phyloP scores from a whole-genome alignment of 495 filamentous ascomycete species.

The Astrothelium macrocarpum region DNA sequence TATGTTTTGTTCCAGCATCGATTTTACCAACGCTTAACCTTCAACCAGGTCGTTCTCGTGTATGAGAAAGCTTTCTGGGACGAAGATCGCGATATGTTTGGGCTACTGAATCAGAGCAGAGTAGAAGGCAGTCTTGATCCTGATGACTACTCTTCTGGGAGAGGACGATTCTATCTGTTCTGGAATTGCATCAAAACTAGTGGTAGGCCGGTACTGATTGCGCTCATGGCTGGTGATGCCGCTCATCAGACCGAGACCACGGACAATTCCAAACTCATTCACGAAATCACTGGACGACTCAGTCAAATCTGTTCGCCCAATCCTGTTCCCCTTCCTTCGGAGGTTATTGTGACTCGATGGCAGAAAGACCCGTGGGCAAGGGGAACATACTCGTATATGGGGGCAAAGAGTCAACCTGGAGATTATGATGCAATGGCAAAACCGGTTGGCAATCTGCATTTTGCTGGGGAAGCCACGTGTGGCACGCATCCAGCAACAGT shows the following conservation, averaged over 20 bases:
- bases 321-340: slow-evolving; percentile 62
- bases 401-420: slow-evolving; percentile 63
- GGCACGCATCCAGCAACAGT: slow-evolving; percentile 94
- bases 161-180: slow-evolving; percentile 91
- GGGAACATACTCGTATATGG: slow-evolving; percentile 91
- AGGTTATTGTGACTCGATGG: slow-evolving; percentile 94
- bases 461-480: slow-evolving; percentile 93
- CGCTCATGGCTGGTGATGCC: slow-evolving; percentile 94
- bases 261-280: slow-evolving; percentile 60
- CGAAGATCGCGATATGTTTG: slow-evolving; percentile 84
- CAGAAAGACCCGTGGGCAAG: slow-evolving; percentile 76
- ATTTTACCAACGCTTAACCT: slow-evolving; percentile 11
- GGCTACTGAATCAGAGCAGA: slow-evolving; percentile 67
- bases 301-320: slow-evolving; percentile 52
- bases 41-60: slow-evolving; percentile 59
- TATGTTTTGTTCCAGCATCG: slow-evolving; percentile 13
- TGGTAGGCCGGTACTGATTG: slow-evolving; percentile 76
- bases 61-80: slow-evolving; percentile 93
- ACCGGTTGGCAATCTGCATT: slow-evolving; percentile 77
- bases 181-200: slow-evolving; percentile 90
- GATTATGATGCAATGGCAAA: slow-evolving; percentile 94
- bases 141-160: slow-evolving; percentile 50
- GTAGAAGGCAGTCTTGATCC: slow-evolving; percentile 44
- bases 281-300: slow-evolving; percentile 69
- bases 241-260: slow-evolving; percentile 74